These are phyloP conservation scores for Sarcodon sp. DNA, from an alignment of 768 basidiomycete genomes.

Conservation along the genomic window DNA sequence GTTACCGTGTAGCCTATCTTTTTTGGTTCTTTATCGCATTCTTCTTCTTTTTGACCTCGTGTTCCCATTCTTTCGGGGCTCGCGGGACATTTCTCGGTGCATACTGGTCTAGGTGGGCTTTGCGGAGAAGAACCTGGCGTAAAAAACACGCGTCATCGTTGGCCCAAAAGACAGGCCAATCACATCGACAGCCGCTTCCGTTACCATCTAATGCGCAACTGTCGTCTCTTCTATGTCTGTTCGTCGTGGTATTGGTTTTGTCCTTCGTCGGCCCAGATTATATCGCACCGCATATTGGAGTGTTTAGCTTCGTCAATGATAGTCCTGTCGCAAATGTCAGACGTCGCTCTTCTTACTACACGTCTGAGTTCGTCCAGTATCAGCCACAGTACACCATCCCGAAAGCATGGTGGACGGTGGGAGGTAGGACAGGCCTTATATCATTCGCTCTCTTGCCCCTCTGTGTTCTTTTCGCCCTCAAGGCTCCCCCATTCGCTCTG, in stretches of 20 bases:
- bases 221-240: conserved; percentile 31
- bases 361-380: conserved; percentile 21
- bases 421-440: conserved; percentile 53
- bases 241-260: conserved; percentile 28
- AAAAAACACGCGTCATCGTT: conserved; percentile 28
- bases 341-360: conserved; percentile 9
- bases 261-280: conserved; percentile 59
- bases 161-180: conserved; percentile 18
- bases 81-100: conserved; percentile 33
- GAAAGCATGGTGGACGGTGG: conserved; percentile 63
- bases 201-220: conserved; percentile 57
- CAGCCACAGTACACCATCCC: conserved; percentile 45
- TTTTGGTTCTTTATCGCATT: conserved; percentile 42
- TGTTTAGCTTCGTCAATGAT: background rate
- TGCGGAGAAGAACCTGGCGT: conserved; percentile 46
- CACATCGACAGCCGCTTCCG: conserved; percentile 27
- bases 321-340: background rate
- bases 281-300: conserved; percentile 26
- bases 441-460: conserved; percentile 65
- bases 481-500: conserved; percentile 57
- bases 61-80: conserved; percentile 29
- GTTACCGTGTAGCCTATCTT: conserved; percentile 42
- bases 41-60: conserved; percentile 25
- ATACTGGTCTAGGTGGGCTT: conserved; percentile 42
- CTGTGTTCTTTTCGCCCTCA: conserved; percentile 58